A percentile compares a stretch with the other conserved stretches of the same genome.
These are phyloP conservation scores for Datisca glomerata DNA, from an alignment of 306 rosid species.

Conservation along the genomic window DNA sequence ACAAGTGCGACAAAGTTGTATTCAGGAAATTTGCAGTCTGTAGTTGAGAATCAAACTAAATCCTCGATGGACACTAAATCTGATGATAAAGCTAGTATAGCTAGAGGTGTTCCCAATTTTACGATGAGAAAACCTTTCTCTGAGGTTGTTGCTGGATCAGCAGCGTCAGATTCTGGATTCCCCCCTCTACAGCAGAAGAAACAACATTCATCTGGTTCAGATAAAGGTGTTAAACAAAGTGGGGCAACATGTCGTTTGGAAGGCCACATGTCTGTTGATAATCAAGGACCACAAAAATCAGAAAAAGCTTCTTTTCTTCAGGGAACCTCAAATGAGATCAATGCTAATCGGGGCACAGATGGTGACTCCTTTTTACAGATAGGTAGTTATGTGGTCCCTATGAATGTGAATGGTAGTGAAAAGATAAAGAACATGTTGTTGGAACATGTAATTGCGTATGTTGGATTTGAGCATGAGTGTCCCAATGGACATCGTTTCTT, in stretches of 20 bases:
- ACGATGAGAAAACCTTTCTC: slow-evolving; percentile 86
- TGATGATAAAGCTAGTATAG: slow-evolving; percentile 49
- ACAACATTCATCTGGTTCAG: slow-evolving; percentile 32
- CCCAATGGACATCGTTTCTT: slow-evolving; percentile 89
- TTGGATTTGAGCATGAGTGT: slow-evolving; percentile 95
- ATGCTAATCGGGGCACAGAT: slow-evolving; percentile 17
- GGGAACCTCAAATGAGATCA: slow-evolving; percentile 24
- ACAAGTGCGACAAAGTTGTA: slow-evolving; percentile 19
- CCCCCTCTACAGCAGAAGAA: slow-evolving; percentile 83
- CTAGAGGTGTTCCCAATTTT: slow-evolving; percentile 60
- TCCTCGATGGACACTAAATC: slow-evolving; percentile 26
- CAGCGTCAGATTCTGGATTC: slow-evolving; percentile 49
- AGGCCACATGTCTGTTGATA: slow-evolving; percentile 21
- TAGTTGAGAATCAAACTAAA: slow-evolving; percentile 29
- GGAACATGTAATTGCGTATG: slow-evolving; percentile 40
- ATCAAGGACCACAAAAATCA: slow-evolving; percentile 33
- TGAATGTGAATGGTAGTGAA: slow-evolving; percentile 39
- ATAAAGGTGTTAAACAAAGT: slow-evolving; percentile 44
- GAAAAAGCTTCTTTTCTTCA: slow-evolving; percentile 25
- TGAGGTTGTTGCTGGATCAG: slow-evolving; percentile 89
- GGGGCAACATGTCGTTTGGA: slow-evolving; percentile 31
- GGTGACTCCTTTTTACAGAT: slow-evolving; percentile 48
- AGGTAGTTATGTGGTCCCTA: slow-evolving; percentile 73
- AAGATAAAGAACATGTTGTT: slow-evolving; percentile 26
- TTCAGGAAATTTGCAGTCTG: slow-evolving; percentile 28